These are phyloP conservation scores for Lactarius vividus DNA, from an alignment of 768 basidiomycete genomes.

Conservation along the genomic window DNA sequence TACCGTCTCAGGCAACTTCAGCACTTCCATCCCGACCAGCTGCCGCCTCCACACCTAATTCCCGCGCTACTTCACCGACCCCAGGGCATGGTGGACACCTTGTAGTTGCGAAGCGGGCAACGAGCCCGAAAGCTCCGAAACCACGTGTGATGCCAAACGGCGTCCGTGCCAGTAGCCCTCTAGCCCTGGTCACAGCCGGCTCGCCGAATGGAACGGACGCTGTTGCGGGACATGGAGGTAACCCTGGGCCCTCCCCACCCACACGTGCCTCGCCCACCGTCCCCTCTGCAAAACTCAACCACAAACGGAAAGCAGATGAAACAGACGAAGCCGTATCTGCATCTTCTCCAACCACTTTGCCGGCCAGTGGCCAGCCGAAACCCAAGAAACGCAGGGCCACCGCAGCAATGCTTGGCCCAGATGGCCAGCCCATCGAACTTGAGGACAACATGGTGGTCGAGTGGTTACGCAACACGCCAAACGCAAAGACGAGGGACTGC, in stretches of 20 bases:
- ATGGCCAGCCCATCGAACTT: conserved; percentile 52
- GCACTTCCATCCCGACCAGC: conserved; percentile 35
- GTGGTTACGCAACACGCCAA: conserved; percentile 68
- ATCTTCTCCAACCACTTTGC: conserved; percentile 17
- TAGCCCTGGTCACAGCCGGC: conserved; percentile 38
- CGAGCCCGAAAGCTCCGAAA: conserved; percentile 73
- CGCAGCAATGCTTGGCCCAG: conserved; percentile 32
- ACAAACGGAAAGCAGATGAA: conserved; percentile 62
- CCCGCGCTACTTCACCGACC: conserved; percentile 60
- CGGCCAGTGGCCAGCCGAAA: conserved; percentile 38
- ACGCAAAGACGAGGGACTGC: conserved; percentile 73
- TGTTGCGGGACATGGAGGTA: conserved; percentile 29
- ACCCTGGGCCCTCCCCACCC: conserved; percentile 31
- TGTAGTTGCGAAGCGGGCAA: conserved; percentile 78
- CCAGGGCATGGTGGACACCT: conserved; percentile 71
- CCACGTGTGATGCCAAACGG: conserved; percentile 42
- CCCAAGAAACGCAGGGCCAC: conserved; percentile 55
- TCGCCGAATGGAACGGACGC: conserved; percentile 36
- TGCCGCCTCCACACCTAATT: conserved; percentile 41
- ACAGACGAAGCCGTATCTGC: conserved; percentile 15
- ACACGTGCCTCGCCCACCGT: conserved; percentile 31
- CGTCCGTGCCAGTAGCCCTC: conserved; percentile 60
- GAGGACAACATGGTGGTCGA: conserved; percentile 66
- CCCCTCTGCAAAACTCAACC: conserved; percentile 36
- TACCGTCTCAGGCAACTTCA: conserved; percentile 39